Evolutionary conservation across 352 stramenopile species (phyloP).

Genomic region (Phytophthora macrochlamydospora): DNA sequence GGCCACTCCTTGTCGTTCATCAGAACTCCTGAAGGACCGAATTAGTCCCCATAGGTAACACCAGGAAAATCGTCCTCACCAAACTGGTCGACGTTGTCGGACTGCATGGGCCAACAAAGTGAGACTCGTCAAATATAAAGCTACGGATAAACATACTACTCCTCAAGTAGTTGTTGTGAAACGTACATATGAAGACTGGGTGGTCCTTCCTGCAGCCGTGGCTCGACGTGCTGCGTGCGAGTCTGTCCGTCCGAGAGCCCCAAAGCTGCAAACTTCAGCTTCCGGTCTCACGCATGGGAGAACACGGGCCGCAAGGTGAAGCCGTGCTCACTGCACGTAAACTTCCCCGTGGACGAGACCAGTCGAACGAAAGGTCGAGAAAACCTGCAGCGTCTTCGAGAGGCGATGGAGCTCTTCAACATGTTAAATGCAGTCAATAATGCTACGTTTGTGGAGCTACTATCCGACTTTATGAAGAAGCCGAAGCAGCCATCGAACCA

Average conservation of each 20-base stretch:
- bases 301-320: not conserved
- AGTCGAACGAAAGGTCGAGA: not conserved
- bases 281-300: not conserved
- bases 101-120: no score
- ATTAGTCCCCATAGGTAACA: no score
- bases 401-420: not conserved
- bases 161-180: no score
- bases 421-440: not conserved
- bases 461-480: not conserved
- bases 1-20: no score
- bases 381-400: not conserved
- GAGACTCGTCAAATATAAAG: no score
- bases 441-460: not conserved
- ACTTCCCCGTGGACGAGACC: not conserved
- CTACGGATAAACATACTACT: no score
- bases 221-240: not conserved
- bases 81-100: no score
- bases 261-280: not conserved
- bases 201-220: not conserved
- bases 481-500: not conserved
- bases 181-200: no score
- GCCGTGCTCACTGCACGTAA: not conserved
- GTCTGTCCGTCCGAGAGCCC: not conserved
- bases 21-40: no score
- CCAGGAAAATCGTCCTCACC: no score